Evolutionary conservation across 495 filamentous ascomycete species (phyloP).

Genomic region (Daldinia caldariorum): DNA sequence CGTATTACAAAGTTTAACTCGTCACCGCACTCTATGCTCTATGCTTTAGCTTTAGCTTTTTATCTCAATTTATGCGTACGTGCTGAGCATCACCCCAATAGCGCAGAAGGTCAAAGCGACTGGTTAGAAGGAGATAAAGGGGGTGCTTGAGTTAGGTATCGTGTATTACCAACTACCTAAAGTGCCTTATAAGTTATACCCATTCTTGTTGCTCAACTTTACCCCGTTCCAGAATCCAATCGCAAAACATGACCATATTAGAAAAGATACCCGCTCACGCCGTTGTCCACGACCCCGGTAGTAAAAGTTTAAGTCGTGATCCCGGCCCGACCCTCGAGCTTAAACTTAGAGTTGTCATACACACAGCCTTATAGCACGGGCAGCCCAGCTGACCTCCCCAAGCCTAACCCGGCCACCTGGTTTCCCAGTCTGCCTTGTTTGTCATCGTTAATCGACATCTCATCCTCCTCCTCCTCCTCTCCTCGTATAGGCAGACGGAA

Average conservation of each 20-base stretch:
- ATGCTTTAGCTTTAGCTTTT: too few species aligned
- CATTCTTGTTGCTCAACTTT: too few species aligned
- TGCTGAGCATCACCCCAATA: neutral
- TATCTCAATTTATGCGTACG: too few species aligned
- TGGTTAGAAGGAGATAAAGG: neutral
- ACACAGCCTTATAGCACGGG: neutral
- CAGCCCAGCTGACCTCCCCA: neutral
- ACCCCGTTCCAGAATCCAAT: neutral
- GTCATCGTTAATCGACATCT: too few species aligned
- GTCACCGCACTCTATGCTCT: too few species aligned
- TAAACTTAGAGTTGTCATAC: neutral
- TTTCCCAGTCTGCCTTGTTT: neutral
- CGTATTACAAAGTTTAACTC: too few species aligned
- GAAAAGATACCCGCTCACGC: neutral
- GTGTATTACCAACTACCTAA: too few species aligned
- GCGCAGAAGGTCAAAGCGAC: neutral
- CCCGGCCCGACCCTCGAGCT: neutral
- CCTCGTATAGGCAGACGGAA: neutral
- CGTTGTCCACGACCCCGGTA: neutral
- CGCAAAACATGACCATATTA: neutral
- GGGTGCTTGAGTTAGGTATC: too few species aligned
- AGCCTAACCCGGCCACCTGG: neutral
- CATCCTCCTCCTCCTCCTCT: too few species aligned
- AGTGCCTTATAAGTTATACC: too few species aligned
- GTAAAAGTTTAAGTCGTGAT: neutral